Percentiles rank a stretch among this genome's conserved stretches.
phyloP scores from a whole-genome alignment of 129 eudicot genomes.

The Flaveria ramosissima region DNA sequence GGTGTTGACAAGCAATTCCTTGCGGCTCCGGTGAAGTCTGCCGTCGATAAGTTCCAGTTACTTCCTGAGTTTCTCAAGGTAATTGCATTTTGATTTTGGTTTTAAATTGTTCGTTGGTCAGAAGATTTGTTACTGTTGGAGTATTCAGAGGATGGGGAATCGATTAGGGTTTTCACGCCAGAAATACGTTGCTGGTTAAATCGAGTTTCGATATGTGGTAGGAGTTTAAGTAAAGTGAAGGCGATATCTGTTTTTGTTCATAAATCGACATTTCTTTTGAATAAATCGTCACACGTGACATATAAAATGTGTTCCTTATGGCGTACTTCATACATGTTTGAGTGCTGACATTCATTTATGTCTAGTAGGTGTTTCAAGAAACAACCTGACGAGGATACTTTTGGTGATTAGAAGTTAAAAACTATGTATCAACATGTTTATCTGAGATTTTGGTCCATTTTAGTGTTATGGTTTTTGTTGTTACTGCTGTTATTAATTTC shows the following conservation, averaged over 20 bases:
- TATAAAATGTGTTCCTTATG: not conserved
- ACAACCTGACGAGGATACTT: not conserved
- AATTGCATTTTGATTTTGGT: not conserved
- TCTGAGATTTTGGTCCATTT: not conserved
- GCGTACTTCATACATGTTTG: too few species aligned
- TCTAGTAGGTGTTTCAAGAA: not conserved
- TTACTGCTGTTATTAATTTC: not conserved
- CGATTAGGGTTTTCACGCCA: not conserved
- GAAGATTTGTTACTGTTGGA: not conserved
- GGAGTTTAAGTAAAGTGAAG: not conserved
- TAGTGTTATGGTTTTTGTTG: slow-evolving; percentile 3
- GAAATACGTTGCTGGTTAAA: not conserved
- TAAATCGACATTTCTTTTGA: not conserved
- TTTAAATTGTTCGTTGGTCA: not conserved
- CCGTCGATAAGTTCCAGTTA: slow-evolving; percentile 72
- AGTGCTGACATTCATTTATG: too few species aligned
- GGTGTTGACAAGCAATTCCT: slow-evolving; percentile 57
- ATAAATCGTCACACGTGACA: not conserved
- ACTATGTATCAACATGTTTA: not conserved
- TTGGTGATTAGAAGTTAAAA: not conserved
- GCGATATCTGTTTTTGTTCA: not conserved
- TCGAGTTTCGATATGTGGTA: not conserved
- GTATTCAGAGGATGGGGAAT: not conserved
- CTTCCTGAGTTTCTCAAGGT: slow-evolving; percentile 86
- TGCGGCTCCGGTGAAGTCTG: slow-evolving; percentile 65